Base-by-base conservation (phyloP, 1,139 yeast species). In the Nakaseomyces glabratus region DNA sequence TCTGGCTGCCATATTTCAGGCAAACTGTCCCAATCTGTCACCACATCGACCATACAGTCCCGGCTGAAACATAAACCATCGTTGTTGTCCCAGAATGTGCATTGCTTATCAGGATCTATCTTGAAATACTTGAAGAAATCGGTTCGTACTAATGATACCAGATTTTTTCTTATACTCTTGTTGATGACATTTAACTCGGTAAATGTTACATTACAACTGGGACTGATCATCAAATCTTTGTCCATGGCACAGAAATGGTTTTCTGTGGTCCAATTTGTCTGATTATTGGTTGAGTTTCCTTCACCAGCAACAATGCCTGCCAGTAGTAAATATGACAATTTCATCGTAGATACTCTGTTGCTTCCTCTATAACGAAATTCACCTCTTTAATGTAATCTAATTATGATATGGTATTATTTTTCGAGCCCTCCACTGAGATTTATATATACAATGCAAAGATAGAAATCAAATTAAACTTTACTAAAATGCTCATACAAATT, bases 1-100 rank as follows among this genome's bases (percentile, higher is more conserved):
- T 77, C 77, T 1, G 94, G 85, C 44, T 79, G 73, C 70, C 85
- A 73, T 36, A 71, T 68, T 40, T 81, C 82, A 20, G 85, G 82
- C 33, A 84, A 68, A 23, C 73, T 74, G 35, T 71, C 67, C 81
- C 85, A 79, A 40, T 67, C 69, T 33, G 65, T 68, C 14, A 68
- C 71, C 50, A 82, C 71, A 57, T 90, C 96, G 20, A 93, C 93
- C 2, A 96, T 95, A 62, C 99, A 93, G 35, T 88, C 84, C 45
- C 86, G 72, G 52, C 93, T 86, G 47, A 93, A 88, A 58, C 99
- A 93, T 56, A 86, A 76, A 2, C 67, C 69, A 18, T 78, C 82
- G 48, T 75, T 82, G 46, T 78, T 82, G 39, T 76, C 73, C 81
- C 93, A 82, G 56, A 86, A 85, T 24, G 93, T 88, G 58, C 99